These are phyloP conservation scores for Claviceps pazoutovae DNA, from an alignment of 2,329 filamentous ascomycete species.

Conservation along the genomic window DNA sequence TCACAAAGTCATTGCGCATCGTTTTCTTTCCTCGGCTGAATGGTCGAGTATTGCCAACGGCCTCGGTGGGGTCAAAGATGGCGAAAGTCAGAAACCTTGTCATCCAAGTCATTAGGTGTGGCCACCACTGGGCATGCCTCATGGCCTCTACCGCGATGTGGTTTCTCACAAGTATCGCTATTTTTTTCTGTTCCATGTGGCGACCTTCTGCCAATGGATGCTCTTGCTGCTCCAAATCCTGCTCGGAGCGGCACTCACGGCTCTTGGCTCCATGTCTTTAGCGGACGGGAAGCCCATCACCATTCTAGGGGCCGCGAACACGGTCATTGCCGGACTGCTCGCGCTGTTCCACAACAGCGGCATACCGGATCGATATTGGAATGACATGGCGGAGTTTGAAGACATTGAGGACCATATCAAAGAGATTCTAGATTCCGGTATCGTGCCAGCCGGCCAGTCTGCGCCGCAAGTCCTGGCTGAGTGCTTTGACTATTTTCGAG, in stretches of 20 bases:
- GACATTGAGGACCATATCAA: conserved; percentile 36
- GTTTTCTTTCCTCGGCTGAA: conserved; percentile 29
- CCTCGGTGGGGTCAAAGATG: conserved; percentile 31
- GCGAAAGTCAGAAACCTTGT: conserved; percentile 27
- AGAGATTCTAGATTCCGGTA: conserved; percentile 32
- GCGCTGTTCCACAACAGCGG: conserved; percentile 40
- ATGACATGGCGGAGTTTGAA: conserved; percentile 34
- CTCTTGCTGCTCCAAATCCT: conserved; percentile 36
- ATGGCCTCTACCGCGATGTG: conserved; percentile 35
- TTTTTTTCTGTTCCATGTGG: conserved; percentile 28
- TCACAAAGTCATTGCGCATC: conserved; percentile 15
- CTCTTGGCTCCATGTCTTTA: conserved; percentile 29
- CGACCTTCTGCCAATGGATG: conserved; percentile 29
- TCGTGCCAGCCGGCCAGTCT: conserved; percentile 27
- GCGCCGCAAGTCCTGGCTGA: conserved; percentile 32
- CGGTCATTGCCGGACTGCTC: conserved; percentile 33
- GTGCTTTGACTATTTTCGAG: conserved; percentile 31
- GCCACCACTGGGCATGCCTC: conserved; percentile 32
- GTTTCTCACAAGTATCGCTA: conserved; percentile 30
- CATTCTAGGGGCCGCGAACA: conserved; percentile 35
- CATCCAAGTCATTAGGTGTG: conserved; percentile 29
- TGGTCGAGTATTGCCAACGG: conserved; percentile 34
- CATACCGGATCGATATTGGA: conserved; percentile 35
- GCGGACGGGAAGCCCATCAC: conserved; percentile 29
- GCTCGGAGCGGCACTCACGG: conserved; percentile 34